Percentiles rank a stretch among this genome's conserved stretches.
Evolutionary conservation across 2,329 filamentous ascomycete genomes (phyloP).

Genomic region (Venturiaceae sp.): DNA sequence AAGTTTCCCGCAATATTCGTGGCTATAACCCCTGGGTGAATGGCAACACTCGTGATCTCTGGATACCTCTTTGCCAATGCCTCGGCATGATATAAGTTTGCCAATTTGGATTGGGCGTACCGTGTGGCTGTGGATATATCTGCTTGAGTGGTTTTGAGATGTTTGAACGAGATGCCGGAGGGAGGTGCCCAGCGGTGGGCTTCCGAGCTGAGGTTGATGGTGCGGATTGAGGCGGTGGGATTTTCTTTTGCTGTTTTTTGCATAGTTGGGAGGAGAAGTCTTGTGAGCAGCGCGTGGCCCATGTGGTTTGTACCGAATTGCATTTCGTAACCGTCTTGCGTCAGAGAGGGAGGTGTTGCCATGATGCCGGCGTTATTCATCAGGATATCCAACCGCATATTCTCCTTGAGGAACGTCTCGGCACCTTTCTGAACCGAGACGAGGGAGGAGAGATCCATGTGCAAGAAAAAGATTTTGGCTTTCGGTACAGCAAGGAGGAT

Average conservation of each 20-base stretch:
- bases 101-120: slow-evolving; percentile 41
- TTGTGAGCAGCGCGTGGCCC: slow-evolving; percentile 8
- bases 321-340: slow-evolving; percentile 8
- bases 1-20: slow-evolving; percentile 31
- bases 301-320: slow-evolving; percentile 10
- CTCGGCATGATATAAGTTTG: slow-evolving; percentile 37
- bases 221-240: slow-evolving; percentile 2
- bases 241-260: slow-evolving; percentile 2
- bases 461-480: background rate
- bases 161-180: background rate
- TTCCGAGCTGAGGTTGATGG: slow-evolving; percentile 3
- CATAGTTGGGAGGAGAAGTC: slow-evolving; percentile 2
- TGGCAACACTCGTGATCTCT: slow-evolving; percentile 29
- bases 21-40: slow-evolving; percentile 40
- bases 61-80: slow-evolving; percentile 35
- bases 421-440: slow-evolving; percentile 4
- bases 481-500: background rate
- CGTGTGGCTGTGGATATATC: slow-evolving; percentile 14
- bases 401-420: background rate
- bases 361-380: slow-evolving; percentile 9
- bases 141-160: background rate
- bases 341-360: slow-evolving; percentile 1
- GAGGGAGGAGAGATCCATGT: slow-evolving; percentile 5
- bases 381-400: slow-evolving; percentile 7
- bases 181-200: background rate